Evolutionary conservation across 2,329 filamentous ascomycete genomes (phyloP).

Genomic region (Aspergillus eucalypticola): DNA sequence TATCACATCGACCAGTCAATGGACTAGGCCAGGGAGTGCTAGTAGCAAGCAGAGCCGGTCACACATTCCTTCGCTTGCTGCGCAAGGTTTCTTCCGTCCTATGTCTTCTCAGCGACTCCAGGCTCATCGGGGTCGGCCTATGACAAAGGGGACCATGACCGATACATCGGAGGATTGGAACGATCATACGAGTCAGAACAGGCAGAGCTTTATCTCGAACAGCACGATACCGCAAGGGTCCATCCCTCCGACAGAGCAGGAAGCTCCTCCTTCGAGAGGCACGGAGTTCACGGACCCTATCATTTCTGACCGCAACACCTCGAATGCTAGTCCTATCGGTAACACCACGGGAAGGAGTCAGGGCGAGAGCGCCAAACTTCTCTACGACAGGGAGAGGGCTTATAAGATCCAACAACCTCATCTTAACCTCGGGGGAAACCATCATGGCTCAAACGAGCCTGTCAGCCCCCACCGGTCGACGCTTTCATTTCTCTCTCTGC

Average conservation of each 20-base stretch:
- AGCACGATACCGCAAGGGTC: constrained; percentile 46
- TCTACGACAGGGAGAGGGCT: constrained; percentile 58
- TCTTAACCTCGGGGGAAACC: constrained; percentile 63
- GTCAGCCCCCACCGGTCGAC: constrained; percentile 68
- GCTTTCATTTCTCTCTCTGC: constrained; percentile 69
- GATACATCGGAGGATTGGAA: constrained; percentile 46
- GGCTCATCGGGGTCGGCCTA: constrained; percentile 70
- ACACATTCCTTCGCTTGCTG: constrained; percentile 85
- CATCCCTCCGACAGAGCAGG: constrained; percentile 44
- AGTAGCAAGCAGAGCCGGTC: constrained; percentile 72
- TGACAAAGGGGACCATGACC: constrained; percentile 34
- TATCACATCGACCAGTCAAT: constrained; percentile 46
- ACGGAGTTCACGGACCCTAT: constrained; percentile 79
- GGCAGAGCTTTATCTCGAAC: constrained; percentile 62
- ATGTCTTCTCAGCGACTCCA: constrained; percentile 97
- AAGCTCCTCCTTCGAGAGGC: constrained; percentile 70
- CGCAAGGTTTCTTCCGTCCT: constrained; percentile 89
- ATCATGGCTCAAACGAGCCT: constrained; percentile 56
- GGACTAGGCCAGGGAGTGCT: constrained; percentile 55
- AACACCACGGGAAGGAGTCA: constrained; percentile 63
- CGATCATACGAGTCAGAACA: constrained; percentile 52
- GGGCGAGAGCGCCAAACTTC: constrained; percentile 75
- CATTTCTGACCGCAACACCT: constrained; percentile 67
- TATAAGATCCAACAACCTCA: constrained; percentile 38
- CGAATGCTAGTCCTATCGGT: constrained; percentile 71